phyloP scores from a whole-genome alignment of 441 rosid species.

The Pelargonium cotyledonis region DNA sequence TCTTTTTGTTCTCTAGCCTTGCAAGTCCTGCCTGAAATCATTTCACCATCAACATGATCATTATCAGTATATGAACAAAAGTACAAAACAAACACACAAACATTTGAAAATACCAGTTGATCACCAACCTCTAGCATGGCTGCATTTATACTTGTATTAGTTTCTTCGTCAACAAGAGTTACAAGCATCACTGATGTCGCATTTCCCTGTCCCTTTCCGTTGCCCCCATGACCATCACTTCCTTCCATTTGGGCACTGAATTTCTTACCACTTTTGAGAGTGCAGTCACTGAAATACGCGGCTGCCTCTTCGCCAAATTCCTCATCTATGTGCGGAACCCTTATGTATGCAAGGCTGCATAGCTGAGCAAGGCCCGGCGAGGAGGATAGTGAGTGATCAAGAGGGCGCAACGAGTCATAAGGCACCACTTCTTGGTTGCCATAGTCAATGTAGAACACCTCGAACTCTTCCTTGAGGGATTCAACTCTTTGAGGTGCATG shows the following conservation, averaged over 20 bases:
- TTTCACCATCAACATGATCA: not conserved
- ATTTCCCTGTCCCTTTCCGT: not conserved
- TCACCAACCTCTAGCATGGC: not conserved
- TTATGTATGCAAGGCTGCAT: not conserved
- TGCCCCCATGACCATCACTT: not conserved
- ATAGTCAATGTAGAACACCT: constrained; percentile 3
- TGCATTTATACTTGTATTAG: not conserved
- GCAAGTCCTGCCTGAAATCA: not conserved
- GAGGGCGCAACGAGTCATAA: not conserved
- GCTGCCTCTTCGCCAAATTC: constrained; percentile 2
- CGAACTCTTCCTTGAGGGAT: not conserved
- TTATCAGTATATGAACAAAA: not conserved
- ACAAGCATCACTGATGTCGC: not conserved
- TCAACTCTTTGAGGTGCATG: not conserved
- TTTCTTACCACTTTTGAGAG: not conserved
- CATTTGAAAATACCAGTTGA: too few relatives aligned
- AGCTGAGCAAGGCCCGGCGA: not conserved
- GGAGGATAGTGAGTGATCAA: not conserved
- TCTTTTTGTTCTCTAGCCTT: not conserved
- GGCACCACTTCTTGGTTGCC: not conserved
- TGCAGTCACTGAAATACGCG: not conserved
- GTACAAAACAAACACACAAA: not conserved
- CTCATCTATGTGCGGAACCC: not conserved
- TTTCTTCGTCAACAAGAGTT: not conserved
- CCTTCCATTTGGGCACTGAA: constrained; percentile 2